These are phyloP conservation scores for Hebeloma cylindrosporum DNA, from an alignment of 768 basidiomycete genomes.

Conservation along the genomic window DNA sequence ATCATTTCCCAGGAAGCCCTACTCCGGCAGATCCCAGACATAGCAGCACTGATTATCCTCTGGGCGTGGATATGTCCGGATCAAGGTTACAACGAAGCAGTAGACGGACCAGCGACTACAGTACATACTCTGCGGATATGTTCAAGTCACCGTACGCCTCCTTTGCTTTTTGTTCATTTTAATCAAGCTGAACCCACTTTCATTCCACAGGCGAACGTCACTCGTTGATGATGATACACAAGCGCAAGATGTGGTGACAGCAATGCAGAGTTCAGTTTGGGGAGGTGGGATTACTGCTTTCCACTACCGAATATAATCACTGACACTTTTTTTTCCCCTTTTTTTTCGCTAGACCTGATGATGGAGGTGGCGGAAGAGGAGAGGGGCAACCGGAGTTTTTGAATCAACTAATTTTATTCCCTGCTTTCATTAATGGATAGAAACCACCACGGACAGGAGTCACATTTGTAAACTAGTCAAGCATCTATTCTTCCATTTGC, in stretches of 20 bases:
- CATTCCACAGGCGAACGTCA: conserved; percentile 33
- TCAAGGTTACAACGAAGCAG: conserved; percentile 54
- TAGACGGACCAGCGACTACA: conserved; percentile 57
- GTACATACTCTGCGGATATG: conserved; percentile 56
- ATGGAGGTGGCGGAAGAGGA: conserved; percentile 25
- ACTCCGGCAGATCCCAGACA: conserved; percentile 35
- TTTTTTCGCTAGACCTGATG: conserved; percentile 18
- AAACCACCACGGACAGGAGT: conserved; percentile 1
- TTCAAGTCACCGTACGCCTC: conserved; percentile 48
- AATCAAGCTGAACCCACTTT: conserved; percentile 10
- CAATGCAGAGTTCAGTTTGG: conserved; percentile 71
- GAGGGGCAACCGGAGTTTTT: conserved; percentile 14
- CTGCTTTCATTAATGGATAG: conserved; percentile 6
- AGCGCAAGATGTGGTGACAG: conserved; percentile 52
- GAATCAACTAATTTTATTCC: conserved; percentile 12
- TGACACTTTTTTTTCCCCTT: not conserved
- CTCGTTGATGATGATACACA: conserved; percentile 45
- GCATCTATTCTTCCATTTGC: conserved; percentile 7
- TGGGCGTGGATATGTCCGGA: conserved; percentile 42
- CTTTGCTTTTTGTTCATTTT: conserved; percentile 1
- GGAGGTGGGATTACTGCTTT: conserved; percentile 48
- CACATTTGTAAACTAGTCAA: conserved; percentile 21
- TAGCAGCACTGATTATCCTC: conserved; percentile 46
- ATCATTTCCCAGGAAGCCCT: conserved; percentile 38
- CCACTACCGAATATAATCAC: not conserved